These are phyloP conservation scores for Amphicarpaea edgeworthii DNA, from an alignment of 306 rosid genomes.

Conservation along the genomic window DNA sequence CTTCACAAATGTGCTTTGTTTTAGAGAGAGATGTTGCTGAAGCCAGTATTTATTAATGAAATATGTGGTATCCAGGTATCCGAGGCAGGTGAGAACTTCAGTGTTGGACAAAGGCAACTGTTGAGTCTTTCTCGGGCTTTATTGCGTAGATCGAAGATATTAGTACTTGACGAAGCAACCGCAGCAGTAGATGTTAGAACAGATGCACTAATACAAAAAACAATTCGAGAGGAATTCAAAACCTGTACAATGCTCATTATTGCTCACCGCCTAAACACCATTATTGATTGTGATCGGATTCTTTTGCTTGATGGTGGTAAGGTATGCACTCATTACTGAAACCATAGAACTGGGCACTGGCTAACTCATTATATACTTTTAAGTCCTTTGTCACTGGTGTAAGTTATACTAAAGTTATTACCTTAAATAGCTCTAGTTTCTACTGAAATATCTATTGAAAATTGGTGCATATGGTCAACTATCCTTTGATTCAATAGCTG, in stretches of 20 bases:
- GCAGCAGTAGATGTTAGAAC: conserved; percentile 96
- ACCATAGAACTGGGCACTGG: conserved; percentile 10
- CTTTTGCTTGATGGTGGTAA: conserved; percentile 85
- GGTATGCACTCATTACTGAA: conserved; percentile 56
- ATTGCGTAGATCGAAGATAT: conserved; percentile 86
- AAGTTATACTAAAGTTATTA: conserved; percentile 10
- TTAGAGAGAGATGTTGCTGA: neutral
- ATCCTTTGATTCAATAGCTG: neutral
- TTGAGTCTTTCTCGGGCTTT: conserved; percentile 92
- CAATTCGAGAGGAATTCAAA: conserved; percentile 89
- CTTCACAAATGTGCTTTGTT: neutral
- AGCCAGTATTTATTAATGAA: conserved; percentile 35
- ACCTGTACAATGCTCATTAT: conserved; percentile 90
- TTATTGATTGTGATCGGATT: conserved; percentile 85
- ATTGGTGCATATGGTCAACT: conserved; percentile 14
- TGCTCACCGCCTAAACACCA: conserved; percentile 94
- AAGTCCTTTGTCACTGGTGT: conserved; percentile 9
- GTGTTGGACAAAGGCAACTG: conserved; percentile 96
- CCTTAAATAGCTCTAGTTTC: conserved; percentile 9
- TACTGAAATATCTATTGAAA: conserved; percentile 11
- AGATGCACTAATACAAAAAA: conserved; percentile 91
- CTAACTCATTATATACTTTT: conserved; percentile 17
- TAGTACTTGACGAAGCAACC: conserved; percentile 97
- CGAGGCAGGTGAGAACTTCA: conserved; percentile 94
- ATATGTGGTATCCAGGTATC: conserved; percentile 66